Conservation (phyloP, 352 stramenopile genomes). For the Globisporangium paddicum region DNA sequence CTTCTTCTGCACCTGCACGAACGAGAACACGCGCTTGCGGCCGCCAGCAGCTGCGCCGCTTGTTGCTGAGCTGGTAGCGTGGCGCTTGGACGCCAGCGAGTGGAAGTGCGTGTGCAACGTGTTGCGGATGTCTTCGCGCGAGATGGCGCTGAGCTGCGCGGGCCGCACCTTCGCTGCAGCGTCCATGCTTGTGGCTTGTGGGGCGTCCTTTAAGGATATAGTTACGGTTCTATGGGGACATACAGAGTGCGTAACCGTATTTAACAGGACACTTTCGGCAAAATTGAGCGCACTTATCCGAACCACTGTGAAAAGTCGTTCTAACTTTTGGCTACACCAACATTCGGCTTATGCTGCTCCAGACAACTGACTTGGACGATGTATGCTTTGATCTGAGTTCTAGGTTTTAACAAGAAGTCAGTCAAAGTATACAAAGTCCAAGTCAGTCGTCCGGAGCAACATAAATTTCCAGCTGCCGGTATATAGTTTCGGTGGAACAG, state of each 20-base stretch:
- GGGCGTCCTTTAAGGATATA: constrained; percentile 2
- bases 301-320: too few species aligned
- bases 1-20: constrained; percentile 65
- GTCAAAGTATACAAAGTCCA: too few species aligned
- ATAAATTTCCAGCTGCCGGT: too few species aligned
- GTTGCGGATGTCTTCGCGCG: constrained; percentile 54
- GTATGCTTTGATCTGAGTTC: too few species aligned
- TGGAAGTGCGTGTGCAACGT: constrained; percentile 68
- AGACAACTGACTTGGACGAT: too few species aligned
- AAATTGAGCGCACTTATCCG: too few species aligned
- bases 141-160: constrained; percentile 29
- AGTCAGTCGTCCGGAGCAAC: too few species aligned
- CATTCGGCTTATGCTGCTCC: too few species aligned
- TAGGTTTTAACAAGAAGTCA: too few species aligned
- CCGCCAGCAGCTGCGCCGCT: background rate
- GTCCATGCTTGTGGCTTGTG: constrained; percentile 4
- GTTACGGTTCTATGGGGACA: too few species aligned
- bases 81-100: constrained; percentile 23
- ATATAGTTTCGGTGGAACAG: too few species aligned
- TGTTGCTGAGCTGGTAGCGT: constrained; percentile 1
- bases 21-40: constrained; percentile 51
- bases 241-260: background rate
- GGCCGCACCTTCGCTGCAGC: constrained; percentile 10
- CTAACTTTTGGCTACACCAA: too few species aligned
- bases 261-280: background rate